These are phyloP conservation scores for Terfezia claveryi DNA, from an alignment of 495 filamentous ascomycete genomes.

Conservation along the genomic window DNA sequence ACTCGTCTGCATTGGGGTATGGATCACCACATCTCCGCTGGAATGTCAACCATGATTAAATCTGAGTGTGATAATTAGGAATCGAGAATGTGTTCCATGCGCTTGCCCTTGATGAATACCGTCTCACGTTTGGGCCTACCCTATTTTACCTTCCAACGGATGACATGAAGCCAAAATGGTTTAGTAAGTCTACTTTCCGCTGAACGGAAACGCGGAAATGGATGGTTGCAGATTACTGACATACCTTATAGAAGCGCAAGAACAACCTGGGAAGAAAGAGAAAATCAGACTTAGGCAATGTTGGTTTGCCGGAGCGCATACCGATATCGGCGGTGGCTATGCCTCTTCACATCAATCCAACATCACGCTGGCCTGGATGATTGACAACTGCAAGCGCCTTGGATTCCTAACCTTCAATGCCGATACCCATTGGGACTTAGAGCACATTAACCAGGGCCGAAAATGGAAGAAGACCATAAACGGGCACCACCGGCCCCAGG, in stretches of 20 bases:
- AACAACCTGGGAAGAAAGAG: neutral
- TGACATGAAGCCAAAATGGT: neutral
- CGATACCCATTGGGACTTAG: neutral
- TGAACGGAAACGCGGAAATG: neutral
- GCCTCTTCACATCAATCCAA: constrained; percentile 22
- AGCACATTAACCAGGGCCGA: no score
- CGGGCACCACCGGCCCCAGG: neutral
- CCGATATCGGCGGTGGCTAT: constrained; percentile 30
- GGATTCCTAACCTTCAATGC: neutral
- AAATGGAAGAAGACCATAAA: neutral
- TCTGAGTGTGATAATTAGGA: constrained; percentile 6
- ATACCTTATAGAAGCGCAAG: neutral
- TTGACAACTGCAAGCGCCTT: constrained; percentile 9
- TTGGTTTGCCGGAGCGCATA: constrained; percentile 36
- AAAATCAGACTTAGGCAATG: constrained; percentile 19
- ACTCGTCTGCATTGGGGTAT: neutral
- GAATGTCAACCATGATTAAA: constrained; percentile 1
- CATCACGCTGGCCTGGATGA: constrained; percentile 30
- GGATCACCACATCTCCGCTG: neutral
- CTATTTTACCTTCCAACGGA: constrained; percentile 28
- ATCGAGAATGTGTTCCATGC: constrained; percentile 54
- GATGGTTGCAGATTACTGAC: neutral
- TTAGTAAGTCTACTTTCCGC: no score
- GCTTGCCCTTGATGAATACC: constrained; percentile 47
- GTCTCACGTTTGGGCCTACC: constrained; percentile 39